Percentiles rank a stretch among this genome's conserved stretches.
phyloP scores from a whole-genome alignment of 169 alveolate species.

The Fabrea salina region DNA sequence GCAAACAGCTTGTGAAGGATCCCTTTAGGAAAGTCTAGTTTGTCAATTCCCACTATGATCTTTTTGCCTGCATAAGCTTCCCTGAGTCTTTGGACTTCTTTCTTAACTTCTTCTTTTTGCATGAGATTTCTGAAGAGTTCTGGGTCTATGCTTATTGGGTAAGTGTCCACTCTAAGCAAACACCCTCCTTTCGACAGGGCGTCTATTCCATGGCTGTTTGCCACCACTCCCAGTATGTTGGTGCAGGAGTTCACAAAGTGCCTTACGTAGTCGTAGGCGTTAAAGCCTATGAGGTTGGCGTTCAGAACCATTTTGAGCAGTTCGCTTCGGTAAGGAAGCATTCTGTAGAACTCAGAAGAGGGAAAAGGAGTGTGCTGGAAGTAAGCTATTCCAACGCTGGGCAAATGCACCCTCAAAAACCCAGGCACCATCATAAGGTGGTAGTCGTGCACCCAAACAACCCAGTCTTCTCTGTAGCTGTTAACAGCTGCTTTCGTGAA shows the following conservation, averaged over 20 bases:
- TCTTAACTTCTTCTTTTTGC: not conserved
- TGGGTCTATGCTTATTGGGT: not conserved
- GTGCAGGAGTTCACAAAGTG: not conserved
- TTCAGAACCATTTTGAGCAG: not conserved
- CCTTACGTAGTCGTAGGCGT: not conserved
- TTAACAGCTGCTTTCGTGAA: not conserved
- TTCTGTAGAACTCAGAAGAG: not conserved
- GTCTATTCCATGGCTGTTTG: not conserved
- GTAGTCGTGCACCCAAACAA: not conserved
- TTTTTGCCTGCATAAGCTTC: not conserved
- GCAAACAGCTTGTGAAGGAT: constrained; percentile 2
- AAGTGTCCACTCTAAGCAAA: not conserved
- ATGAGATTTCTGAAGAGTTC: not conserved
- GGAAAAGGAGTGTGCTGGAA: not conserved
- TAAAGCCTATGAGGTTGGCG: not conserved
- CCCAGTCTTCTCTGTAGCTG: not conserved
- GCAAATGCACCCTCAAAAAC: not conserved
- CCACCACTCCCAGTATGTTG: not conserved
- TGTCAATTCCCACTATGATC: constrained; percentile 4
- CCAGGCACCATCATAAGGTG: not conserved
- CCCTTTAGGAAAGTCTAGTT: not conserved
- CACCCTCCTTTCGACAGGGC: not conserved
- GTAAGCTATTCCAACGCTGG: not conserved
- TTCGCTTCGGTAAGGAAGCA: not conserved
- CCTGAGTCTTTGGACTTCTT: not conserved